Evolutionary conservation across 306 rosid genomes (phyloP), one percentile per base, ranked within the genome.

Genomic region (Gastrolobium bilobum): DNA sequence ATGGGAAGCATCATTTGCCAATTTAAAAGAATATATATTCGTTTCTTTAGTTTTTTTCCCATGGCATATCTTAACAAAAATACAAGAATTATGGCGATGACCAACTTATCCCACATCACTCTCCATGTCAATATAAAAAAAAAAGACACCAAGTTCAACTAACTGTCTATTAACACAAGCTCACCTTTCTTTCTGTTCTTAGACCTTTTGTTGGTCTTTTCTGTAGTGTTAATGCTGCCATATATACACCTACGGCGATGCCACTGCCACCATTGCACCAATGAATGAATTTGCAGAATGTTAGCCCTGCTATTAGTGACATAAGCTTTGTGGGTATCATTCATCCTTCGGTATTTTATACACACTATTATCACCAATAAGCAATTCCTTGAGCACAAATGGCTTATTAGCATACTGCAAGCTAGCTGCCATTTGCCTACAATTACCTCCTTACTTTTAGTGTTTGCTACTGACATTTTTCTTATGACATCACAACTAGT

Each of bases 301-400:
- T 6, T 34, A 11, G 33, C 31, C 10, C 15, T 51, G 31, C 53
- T 48, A 48, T 10, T 20, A 60, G 3, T 48, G 71, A 61, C 26
- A 59, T 51, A 39, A 68, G 59, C 61, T n/a, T 37, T n/a, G 20
- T 40, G 1, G 30, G 33, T 26, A 39, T 26, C 43, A 63, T 63
- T 50, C 34, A 54, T 76, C 40, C 33, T 63, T 1, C 7, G 10
- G 34, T 7, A 52, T 13, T 34, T 13, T 51, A 20, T 76, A 50
- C 46, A 56, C 58, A 4, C 42, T 64, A 48, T 30, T 47, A 44
- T 60, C 44, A 13, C 50, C 42, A 33, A 4, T 42, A 43, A 53
- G 65, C 75, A 70, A 29, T 80, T 70, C 56, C 79, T 43, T 15
- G 8, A 46, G 14, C 47, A 72, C 42, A 31, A 53, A 31, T 14